Base-by-base conservation (phyloP, 495 filamentous ascomycete genomes). In the Lophiostoma macrostomum region DNA sequence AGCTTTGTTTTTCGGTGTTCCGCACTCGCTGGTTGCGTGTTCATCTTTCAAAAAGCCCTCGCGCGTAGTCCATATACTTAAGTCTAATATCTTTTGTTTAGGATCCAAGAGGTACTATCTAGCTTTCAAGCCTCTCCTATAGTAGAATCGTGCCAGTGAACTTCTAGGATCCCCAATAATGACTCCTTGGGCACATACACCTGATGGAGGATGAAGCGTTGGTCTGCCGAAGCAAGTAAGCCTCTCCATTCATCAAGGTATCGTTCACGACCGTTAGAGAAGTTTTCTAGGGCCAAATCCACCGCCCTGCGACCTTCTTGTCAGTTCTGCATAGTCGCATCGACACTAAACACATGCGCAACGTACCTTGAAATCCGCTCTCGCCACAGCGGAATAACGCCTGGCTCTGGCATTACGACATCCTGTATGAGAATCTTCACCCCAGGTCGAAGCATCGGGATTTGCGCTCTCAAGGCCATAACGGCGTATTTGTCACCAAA, bases 381-480 rank as follows among this genome's bases (percentile, higher is more conserved):
- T 20, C 30, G 35, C 45, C 45, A 49, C 32, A 49, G 28, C 16
- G 45, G 45, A 36, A 49, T 49, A 23, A 32, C 18, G 7, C 18
- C 45, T 13, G 45, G 45, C 45, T 49, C 45, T 20, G 45, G 30
- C 29, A 49, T 36, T 13, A 36, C 29, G 18, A 49, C 45, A 36
- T 49, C 45, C 30, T 49, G 45, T 36, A 49, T 49, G 18, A 49
- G 30, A 27, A 49, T 49, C 30, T 40, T 40, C 14, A 40, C 37
- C 19, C 37, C 37, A 40, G 37, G 19, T 23, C 19, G 14, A 18
- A 40, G 37, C 20, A 22, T 22, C 14, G 37, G 37, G 25, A 40
- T 40, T 20, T 40, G 37, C 37, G 37, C 37, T 19, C 19, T 6
- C 37, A 40, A 40, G 19, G 19, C 37, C 19, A 22, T 3, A 22